Evolutionary conservation across 1,284 basidiomycete genomes (phyloP).

Genomic region (Phellopilus nigrolimitatus): DNA sequence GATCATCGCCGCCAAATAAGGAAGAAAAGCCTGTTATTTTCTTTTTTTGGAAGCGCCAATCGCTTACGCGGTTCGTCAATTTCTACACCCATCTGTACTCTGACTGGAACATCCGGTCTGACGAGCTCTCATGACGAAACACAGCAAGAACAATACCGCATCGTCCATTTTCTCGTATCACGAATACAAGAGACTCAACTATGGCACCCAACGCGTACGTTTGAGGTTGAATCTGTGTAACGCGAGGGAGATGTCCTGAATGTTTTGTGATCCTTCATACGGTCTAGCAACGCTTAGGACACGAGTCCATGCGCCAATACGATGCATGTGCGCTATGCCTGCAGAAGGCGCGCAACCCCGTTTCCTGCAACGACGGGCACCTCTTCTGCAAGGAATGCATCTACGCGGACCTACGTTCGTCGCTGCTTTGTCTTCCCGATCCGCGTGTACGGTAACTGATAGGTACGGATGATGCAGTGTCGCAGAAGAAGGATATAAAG

Average conservation of each 20-base stretch:
- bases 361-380: conserved; percentile 82
- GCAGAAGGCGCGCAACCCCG: conserved; percentile 71
- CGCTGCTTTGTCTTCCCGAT: background rate
- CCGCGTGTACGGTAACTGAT: conserved; percentile 20
- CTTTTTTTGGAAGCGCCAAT: no score
- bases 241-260: no score
- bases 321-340: conserved; percentile 86
- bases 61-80: no score
- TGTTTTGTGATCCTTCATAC: conserved; percentile 19
- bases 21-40: no score
- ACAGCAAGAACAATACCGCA: conserved; percentile 85
- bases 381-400: conserved; percentile 89
- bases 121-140: conserved; percentile 66
- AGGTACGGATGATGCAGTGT: conserved; percentile 39
- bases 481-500: conserved; percentile 89
- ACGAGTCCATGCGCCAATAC: conserved; percentile 86
- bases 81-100: no score
- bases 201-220: conserved; percentile 72
- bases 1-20: no score
- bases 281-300: conserved; percentile 74
- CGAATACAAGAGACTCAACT: conserved; percentile 77
- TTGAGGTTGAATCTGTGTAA: no score
- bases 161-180: conserved; percentile 84
- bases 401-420: conserved; percentile 68
- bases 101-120: no score